Conservation (phyloP, 257 asterid species). For the Nyctanthes arbortristis region DNA sequence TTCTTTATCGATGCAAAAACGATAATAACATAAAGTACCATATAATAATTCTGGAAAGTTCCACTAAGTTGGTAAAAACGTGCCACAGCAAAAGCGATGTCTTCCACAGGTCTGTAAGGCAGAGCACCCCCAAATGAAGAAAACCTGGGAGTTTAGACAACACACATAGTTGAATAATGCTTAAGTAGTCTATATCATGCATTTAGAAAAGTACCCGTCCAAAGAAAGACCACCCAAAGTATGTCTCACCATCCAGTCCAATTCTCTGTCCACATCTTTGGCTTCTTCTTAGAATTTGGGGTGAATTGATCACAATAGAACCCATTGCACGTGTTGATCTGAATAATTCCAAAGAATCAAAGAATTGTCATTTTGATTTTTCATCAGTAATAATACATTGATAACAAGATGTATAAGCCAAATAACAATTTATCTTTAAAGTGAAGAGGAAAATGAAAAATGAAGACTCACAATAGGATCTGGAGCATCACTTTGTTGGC, state of each 20-base stretch:
- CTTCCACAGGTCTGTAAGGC: conserved; percentile 87
- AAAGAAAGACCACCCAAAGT: too few relatives aligned
- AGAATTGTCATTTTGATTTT: not conserved
- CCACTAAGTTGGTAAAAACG: conserved; percentile 92
- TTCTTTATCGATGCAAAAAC: not conserved
- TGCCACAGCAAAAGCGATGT: conserved; percentile 86
- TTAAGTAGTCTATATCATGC: conserved; percentile 6
- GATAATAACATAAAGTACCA: conserved; percentile 48
- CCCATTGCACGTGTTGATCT: conserved; percentile 96
- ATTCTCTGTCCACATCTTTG: conserved; percentile 96
- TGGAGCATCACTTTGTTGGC: conserved; percentile 93
- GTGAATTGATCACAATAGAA: conserved; percentile 92
- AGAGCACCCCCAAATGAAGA: conserved; percentile 67
- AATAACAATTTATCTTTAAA: too few relatives aligned
- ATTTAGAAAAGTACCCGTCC: conserved; percentile 13
- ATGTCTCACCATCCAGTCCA: conserved; percentile 89
- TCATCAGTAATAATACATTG: not conserved
- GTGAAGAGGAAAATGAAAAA: not conserved
- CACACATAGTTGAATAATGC: not conserved
- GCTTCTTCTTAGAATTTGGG: conserved; percentile 71
- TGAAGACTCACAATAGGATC: conserved; percentile 63
- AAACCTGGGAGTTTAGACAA: conserved; percentile 50
- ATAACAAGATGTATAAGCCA: not conserved
- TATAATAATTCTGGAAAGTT: conserved; percentile 90
- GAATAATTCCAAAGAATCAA: conserved; percentile 20